These are phyloP conservation scores for Tetragonia tetragonoides DNA, from an alignment of 148 eudicot genomes.

Conservation along the genomic window DNA sequence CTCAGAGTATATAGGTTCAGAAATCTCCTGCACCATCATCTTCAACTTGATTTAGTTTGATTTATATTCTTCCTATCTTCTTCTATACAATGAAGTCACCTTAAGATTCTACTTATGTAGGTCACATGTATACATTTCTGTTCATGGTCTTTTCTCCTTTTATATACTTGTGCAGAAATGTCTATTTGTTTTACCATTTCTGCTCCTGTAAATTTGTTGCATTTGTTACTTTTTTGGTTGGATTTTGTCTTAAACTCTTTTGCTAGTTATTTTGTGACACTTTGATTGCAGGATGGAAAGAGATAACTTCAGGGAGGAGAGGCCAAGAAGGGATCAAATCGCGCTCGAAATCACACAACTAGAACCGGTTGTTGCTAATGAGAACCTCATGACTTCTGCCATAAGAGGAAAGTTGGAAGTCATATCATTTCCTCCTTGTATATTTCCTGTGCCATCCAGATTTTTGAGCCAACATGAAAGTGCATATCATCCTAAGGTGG, in stretches of 20 bases:
- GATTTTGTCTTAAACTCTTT: neutral
- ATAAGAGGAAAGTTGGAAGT: slow-evolving; percentile 38
- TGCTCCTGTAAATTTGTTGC: neutral
- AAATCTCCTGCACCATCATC: no score
- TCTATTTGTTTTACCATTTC: neutral
- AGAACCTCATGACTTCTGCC: slow-evolving; percentile 21
- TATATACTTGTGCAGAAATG: no score
- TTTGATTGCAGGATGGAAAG: slow-evolving; percentile 23
- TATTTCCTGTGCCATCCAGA: slow-evolving; percentile 33
- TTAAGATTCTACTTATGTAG: neutral
- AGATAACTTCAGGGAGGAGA: neutral
- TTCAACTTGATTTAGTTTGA: no score
- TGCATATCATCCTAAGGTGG: slow-evolving; percentile 34
- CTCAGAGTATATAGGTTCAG: no score
- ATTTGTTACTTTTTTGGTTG: neutral
- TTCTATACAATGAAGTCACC: neutral
- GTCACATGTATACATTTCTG: neutral
- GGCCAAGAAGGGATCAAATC: slow-evolving; percentile 16
- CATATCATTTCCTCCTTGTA: slow-evolving; percentile 26
- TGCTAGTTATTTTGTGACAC: neutral
- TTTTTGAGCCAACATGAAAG: slow-evolving; percentile 19
- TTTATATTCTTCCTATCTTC: no score
- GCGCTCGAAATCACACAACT: slow-evolving; percentile 33
- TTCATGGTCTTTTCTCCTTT: neutral
- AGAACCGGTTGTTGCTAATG: slow-evolving; percentile 13